These are phyloP conservation scores for Daldinia vernicosa DNA, from an alignment of 495 filamentous ascomycete genomes.

Conservation along the genomic window DNA sequence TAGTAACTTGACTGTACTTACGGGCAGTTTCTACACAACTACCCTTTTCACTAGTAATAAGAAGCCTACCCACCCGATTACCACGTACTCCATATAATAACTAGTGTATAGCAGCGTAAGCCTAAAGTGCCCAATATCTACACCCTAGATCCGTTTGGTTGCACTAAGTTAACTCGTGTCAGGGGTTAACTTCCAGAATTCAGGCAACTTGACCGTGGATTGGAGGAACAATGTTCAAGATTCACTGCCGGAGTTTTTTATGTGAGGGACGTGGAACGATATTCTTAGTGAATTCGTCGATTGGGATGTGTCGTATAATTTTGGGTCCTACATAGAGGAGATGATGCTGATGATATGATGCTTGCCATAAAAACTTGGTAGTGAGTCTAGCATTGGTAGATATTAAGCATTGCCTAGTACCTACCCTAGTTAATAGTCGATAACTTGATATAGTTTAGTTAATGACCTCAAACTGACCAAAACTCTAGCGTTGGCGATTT, in stretches of 20 bases:
- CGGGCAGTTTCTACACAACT: not conserved
- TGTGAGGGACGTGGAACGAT: not conserved
- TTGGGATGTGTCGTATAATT: not conserved
- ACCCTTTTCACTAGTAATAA: not conserved
- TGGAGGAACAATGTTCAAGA: not conserved
- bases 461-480: not conserved
- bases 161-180: not conserved
- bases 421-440: too few species aligned
- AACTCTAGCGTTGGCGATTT: slow-evolving; percentile 3
- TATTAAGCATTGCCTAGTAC: not conserved
- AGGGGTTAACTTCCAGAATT: not conserved
- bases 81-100: not conserved
- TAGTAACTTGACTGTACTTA: not conserved
- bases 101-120: not conserved
- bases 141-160: not conserved
- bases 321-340: not conserved
- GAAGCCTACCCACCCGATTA: not conserved
- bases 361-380: too few species aligned
- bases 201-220: not conserved
- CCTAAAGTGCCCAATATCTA: not conserved
- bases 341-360: not conserved
- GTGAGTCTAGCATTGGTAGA: too few species aligned
- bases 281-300: not conserved
- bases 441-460: too few species aligned
- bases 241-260: not conserved